phyloP scores from a whole-genome alignment of 2,329 filamentous ascomycete species.

The Aspergillus ibericus region DNA sequence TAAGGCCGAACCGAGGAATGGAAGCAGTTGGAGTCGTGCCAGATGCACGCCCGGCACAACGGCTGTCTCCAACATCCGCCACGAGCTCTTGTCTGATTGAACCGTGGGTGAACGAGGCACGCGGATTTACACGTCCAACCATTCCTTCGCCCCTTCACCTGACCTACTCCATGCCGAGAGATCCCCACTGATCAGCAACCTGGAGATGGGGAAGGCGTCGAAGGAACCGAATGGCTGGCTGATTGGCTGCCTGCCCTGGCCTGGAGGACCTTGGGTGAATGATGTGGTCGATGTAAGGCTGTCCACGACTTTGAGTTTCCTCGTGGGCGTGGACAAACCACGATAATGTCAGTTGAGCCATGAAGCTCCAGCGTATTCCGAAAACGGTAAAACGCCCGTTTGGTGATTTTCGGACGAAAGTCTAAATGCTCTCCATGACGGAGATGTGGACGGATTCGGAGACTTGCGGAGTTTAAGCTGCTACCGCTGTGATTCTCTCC shows the following conservation, averaged over 20 bases:
- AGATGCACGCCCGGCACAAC: slow-evolving; percentile 5
- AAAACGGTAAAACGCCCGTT: slow-evolving; percentile 6
- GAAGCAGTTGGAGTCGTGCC: slow-evolving; percentile 12
- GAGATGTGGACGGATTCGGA: neutral
- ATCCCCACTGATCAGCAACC: slow-evolving; percentile 5
- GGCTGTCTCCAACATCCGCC: slow-evolving; percentile 9
- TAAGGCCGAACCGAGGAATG: slow-evolving; percentile 8
- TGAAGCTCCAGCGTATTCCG: slow-evolving; percentile 3
- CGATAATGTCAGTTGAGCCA: neutral
- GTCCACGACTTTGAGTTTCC: neutral
- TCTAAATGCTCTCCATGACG: neutral
- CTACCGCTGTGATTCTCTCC: neutral
- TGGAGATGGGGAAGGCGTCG: neutral
- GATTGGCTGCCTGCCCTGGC: neutral
- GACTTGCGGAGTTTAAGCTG: neutral
- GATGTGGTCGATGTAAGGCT: neutral
- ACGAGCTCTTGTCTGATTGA: neutral
- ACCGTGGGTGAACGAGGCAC: neutral
- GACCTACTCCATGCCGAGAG: neutral
- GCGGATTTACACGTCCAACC: neutral
- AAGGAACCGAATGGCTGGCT: neutral
- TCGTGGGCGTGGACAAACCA: neutral
- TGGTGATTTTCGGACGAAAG: slow-evolving; percentile 1
- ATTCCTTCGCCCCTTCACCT: neutral
- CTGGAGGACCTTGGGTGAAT: neutral